Evolutionary conservation across 1,284 basidiomycete species (phyloP).

Genomic region (Ganoderma meredithae): DNA sequence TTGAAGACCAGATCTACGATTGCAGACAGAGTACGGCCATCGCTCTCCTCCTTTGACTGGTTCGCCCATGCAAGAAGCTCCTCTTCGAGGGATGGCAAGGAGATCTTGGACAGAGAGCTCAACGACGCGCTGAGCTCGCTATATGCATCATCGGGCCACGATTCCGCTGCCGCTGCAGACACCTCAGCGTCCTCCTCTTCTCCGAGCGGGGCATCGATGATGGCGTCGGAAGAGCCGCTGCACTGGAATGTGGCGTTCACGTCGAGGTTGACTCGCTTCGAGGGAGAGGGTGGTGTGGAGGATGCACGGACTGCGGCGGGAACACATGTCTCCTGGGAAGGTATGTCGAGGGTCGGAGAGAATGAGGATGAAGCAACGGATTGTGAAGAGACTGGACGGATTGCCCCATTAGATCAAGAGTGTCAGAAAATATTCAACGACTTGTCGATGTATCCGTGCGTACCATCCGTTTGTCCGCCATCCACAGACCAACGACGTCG

Average conservation of each 20-base stretch:
- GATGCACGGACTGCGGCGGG: neutral
- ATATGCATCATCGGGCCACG: conserved; percentile 81
- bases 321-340: neutral
- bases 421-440: neutral
- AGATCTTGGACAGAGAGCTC: conserved; percentile 96
- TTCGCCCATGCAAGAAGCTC: conserved; percentile 82
- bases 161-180: neutral
- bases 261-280: neutral
- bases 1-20: conserved; percentile 96
- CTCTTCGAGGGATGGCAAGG: conserved; percentile 83
- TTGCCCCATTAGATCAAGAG: too few species aligned
- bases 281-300: neutral
- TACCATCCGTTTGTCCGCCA: neutral
- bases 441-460: neutral
- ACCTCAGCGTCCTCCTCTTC: neutral
- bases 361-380: neutral
- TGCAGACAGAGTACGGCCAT: conserved; percentile 91
- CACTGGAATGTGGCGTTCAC: neutral
- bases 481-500: neutral
- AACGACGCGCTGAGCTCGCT: conserved; percentile 92
- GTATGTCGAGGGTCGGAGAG: neutral
- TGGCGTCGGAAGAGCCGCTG: neutral
- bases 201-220: neutral
- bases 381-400: neutral
- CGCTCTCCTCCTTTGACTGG: conserved; percentile 89